A percentile compares a stretch with the other conserved stretches of the same genome.
Evolutionary conservation across 768 basidiomycete genomes (phyloP).

Genomic region (Agaricus blazei): DNA sequence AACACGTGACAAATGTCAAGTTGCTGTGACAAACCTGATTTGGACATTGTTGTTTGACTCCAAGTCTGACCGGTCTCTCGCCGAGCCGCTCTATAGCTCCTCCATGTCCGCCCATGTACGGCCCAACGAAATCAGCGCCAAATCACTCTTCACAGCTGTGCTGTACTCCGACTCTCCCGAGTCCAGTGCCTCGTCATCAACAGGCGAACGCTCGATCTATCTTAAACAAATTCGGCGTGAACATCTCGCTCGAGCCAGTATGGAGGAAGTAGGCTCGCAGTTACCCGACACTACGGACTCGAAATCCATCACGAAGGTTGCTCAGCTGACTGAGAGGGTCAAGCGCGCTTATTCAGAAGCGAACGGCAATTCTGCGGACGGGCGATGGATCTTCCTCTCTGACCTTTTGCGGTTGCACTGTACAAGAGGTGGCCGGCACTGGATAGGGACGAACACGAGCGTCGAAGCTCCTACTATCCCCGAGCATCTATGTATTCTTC

Average conservation of each 20-base stretch:
- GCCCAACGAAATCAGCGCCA: not conserved
- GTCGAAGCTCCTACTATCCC: not conserved
- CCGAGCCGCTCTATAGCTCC: not conserved
- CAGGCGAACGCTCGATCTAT: conserved; percentile 1
- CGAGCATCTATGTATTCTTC: conserved; percentile 1
- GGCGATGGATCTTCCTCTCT: conserved; percentile 7
- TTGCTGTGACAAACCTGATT: not conserved
- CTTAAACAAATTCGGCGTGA: conserved; percentile 5
- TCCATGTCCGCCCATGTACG: not conserved
- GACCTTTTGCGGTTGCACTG: conserved; percentile 6
- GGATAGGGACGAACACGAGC: conserved; percentile 1
- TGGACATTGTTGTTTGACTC: not conserved
- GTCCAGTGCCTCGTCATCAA: not conserved
- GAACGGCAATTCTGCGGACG: conserved; percentile 5
- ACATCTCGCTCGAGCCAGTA: conserved; percentile 9
- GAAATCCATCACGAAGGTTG: not conserved
- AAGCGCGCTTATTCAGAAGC: conserved; percentile 4
- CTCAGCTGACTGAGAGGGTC: not conserved
- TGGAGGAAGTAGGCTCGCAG: conserved; percentile 1
- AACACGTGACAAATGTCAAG: conserved; percentile 1
- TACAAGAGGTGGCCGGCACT: conserved; percentile 2
- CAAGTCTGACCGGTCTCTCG: not conserved
- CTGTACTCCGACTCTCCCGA: conserved; percentile 2
- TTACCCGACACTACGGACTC: not conserved
- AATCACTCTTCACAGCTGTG: conserved; percentile 5